These are phyloP conservation scores for Somion occarium DNA, from an alignment of 1,284 basidiomycete species.

Conservation along the genomic window DNA sequence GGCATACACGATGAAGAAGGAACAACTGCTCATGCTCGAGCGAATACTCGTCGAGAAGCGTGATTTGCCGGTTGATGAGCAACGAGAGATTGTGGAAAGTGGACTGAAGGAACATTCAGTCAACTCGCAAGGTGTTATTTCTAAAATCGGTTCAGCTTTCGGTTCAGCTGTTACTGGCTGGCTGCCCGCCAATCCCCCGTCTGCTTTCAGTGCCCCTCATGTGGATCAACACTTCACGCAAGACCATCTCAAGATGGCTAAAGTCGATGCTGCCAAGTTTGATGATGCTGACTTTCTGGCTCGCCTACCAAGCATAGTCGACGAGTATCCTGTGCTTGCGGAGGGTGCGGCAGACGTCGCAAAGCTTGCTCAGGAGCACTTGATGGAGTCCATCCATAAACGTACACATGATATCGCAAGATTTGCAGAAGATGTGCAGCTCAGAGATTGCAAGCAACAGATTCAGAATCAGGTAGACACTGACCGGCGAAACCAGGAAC, in stretches of 20 bases:
- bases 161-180: not conserved
- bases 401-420: slow-evolving; percentile 5
- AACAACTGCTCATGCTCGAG: not conserved
- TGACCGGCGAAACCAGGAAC: slow-evolving; percentile 14
- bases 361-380: slow-evolving; percentile 18
- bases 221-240: not conserved
- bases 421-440: slow-evolving; percentile 17
- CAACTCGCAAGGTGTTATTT: not conserved
- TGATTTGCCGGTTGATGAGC: slow-evolving; percentile 3
- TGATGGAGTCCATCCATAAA: slow-evolving; percentile 15
- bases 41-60: slow-evolving; percentile 9
- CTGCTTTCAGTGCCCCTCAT: not conserved
- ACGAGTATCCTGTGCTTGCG: slow-evolving; percentile 20
- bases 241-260: not conserved
- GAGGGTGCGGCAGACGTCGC: slow-evolving; percentile 13
- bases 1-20: slow-evolving; percentile 3
- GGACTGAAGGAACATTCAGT: not conserved
- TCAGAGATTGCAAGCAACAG: slow-evolving; percentile 10
- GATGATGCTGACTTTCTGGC: slow-evolving; percentile 28
- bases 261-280: not conserved
- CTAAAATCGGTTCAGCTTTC: not conserved
- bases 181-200: not conserved
- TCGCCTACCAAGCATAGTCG: slow-evolving; percentile 20
- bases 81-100: not conserved
- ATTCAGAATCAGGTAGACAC: slow-evolving; percentile 13